These are phyloP conservation scores for Metschnikowia baotianmanensis DNA, from an alignment of 805 yeast genomes.

Conservation along the genomic window DNA sequence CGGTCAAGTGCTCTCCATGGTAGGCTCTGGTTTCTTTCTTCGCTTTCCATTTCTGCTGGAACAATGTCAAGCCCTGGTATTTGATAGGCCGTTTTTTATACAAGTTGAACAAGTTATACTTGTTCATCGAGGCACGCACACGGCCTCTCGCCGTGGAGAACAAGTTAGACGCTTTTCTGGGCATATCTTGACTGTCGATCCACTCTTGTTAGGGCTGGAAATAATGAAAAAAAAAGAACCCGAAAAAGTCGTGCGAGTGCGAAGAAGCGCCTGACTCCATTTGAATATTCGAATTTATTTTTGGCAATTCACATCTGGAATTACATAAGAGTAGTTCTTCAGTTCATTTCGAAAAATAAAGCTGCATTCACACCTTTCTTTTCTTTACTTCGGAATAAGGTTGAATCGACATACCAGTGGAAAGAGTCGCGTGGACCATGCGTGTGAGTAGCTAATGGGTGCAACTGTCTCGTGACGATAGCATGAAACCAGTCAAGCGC, in stretches of 20 bases:
- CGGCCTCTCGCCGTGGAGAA: constrained; percentile 64
- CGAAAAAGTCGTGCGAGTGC: constrained; percentile 18
- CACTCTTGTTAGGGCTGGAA: not conserved
- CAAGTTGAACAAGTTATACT: constrained; percentile 83
- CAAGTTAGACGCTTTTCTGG: constrained; percentile 57
- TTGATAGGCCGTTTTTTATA: constrained; percentile 64
- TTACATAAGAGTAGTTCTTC: no score
- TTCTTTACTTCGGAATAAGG: no score
- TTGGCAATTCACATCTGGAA: no score
- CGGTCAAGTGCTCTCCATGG: constrained; percentile 93
- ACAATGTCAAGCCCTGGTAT: constrained; percentile 65
- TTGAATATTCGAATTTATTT: not conserved
- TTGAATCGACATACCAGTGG: no score
- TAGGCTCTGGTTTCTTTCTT: constrained; percentile 91
- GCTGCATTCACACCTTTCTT: no score
- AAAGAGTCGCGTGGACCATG: no score
- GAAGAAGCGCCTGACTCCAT: not conserved
- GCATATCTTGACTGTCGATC: constrained; percentile 38
- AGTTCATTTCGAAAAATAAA: no score
- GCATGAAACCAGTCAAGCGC: no score
- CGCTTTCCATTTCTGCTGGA: constrained; percentile 88
- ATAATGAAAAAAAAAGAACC: constrained; percentile 5
- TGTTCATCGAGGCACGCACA: constrained; percentile 88
- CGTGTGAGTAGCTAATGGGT: no score
- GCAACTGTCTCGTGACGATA: no score